Evolutionary conservation across 768 basidiomycete genomes (phyloP), one percentile per base, ranked within the genome.

Genomic region (Trametes sanguinea): DNA sequence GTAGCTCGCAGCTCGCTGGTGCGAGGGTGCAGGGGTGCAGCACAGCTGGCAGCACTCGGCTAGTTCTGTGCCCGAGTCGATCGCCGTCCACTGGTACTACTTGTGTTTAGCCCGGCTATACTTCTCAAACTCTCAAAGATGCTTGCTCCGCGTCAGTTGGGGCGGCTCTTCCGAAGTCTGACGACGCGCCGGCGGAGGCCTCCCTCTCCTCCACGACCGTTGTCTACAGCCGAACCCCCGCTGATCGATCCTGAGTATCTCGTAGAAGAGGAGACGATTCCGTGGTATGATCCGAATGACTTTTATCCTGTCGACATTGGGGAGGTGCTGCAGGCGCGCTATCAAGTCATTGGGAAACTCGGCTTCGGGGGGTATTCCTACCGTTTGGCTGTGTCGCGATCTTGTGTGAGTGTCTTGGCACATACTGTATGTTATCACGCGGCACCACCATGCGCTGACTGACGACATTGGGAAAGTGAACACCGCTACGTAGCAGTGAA

Each of bases 321-420:
- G 30, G 69, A 77, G 22, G 60, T 74, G n/a, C 54, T 76, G 16
- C 50, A 66, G 8, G 65, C 66, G 9, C 68, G 66, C 16, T 76
- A 77, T 61, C 69, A 72, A 54, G 70, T 77, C 16, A 57, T 76
- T 27, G 66, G 67, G 11, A 77, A 77, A 65, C 62, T 77, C 1
- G 76, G 75, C 2, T 75, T 63, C 60, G 76, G 76, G 16, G 55
- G 66, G 9, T 65, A 60, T 17, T 62, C 65, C 65, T 16, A 75
- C 74, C 17, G 68, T 62, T 27, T 75, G 74, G 74, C 48, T 50
- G 4, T 50, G 48, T n/a, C 48, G 29, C 48, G 48, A 50, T 29
- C 63, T 75, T n/a, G 65, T 63, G 57, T 64, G 70, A 13, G 72
- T 56, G 32, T n/a, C 42, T 27, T 55, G 29, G n/a, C 22, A 22